Evolutionary conservation across 768 basidiomycete genomes (phyloP), one percentile per base, ranked within the genome.

Genomic region (Cystobasidium onofrii): DNA sequence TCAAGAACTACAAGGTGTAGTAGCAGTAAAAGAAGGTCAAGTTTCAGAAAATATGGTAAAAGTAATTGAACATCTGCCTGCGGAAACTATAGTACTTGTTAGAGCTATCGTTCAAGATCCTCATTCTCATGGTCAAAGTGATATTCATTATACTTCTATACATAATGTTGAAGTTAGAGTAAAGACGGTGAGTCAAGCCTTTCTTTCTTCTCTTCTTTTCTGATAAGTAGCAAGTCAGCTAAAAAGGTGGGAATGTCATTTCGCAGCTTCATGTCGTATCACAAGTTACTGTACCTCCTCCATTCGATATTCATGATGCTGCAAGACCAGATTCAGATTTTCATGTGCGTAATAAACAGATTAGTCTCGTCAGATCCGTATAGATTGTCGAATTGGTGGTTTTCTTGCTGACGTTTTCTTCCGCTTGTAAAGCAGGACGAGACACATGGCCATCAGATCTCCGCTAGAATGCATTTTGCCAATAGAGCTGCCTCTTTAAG

Each of bases 21-120:
- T 94, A 75, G 81, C 83, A 57, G 86, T 89, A 18, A 82, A 88
- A 3, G 85, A 86, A 15, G 88, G 86, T 41, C 87, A 86, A 78
- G 85, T 97, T 25, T 93, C 91, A 74, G 95, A 93, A 82, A 92
- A 93, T 80, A 97, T 98, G 94, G 86, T 92, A 46, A 95, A 92
- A 82, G 97, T 90, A 89, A 86, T 88, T 13, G 87, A 87, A 18
- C 80, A 86, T 39, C 82, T 97, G 57, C 84, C 88, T 20, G 86
- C 86, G 77, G 95, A 98, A 83, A 91, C 90, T 73, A 93, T 97
- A 77, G 88, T 97, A 7, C 86, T 94, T 23, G 88, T 93, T 6
- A 88, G 92, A 80, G 93, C 92, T 52, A 79, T 84, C 62, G 89
- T 93, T 61, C 86, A 75, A 50, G 60, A 46, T 27, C 74, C 75